Base-by-base conservation (phyloP, 768 basidiomycete species). In the Tulasnella calospora region DNA sequence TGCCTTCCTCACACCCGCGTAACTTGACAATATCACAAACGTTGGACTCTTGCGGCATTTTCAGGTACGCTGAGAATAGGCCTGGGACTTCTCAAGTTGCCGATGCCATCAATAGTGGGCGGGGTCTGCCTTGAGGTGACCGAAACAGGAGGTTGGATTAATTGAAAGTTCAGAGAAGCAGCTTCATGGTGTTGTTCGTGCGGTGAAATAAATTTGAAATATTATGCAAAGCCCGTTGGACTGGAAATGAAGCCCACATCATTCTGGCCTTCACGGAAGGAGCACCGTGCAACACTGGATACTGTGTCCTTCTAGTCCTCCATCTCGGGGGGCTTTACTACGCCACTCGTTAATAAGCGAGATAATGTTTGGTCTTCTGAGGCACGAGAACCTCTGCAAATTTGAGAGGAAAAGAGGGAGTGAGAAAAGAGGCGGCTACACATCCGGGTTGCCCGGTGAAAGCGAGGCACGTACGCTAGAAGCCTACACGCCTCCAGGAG, bases 41-140 rank as follows among this genome's bases (percentile, higher is more conserved):
- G 17, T 41, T 47, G 30, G n/a, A 79, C 9, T 76, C 30, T 77
- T 27, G 44, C n/a, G 40, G 40, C 72, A 35, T 47, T 8, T 44
- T 36, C 79, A 93, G 92, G 82, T 93, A 93, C 81, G 92, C 92
- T 0, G 90, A 89, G 82, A 94, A 94, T 81, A 86, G 92, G 40
- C 91, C 92, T 3, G 91, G 92, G 82, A 92, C 92, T 5, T 92
- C 92, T 81, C 90, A 90, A 81, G 90, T 92, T 15, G 92, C 92
- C 7, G 89, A 89, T 80, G 92, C 92, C 5, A 93, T 93, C 81
- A 93, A 93, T 79, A 83, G 88, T 9, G 92, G 92, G 30, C 87
- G 85, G 73, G 87, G 85, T 0, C 83, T 93, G 40, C 92, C 92
- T 75, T 93, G 85, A 90, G 70, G 40, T 44, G 7, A 51, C 51